These are phyloP conservation scores for Endotrypanum monterogeii DNA, from an alignment of 208 protist species.

Conservation along the genomic window DNA sequence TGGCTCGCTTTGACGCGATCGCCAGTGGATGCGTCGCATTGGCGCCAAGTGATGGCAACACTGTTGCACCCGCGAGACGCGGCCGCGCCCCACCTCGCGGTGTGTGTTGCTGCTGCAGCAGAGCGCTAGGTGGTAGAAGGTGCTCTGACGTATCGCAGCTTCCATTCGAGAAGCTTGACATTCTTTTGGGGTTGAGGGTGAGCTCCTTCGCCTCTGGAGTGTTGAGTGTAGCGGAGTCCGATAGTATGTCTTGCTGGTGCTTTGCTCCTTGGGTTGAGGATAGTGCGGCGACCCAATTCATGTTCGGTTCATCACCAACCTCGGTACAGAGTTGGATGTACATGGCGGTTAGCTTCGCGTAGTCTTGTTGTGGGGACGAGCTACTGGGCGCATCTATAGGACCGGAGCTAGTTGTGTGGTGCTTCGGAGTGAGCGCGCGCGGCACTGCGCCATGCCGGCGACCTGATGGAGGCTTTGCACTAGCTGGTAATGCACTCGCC, in stretches of 20 bases:
- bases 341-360: conserved; percentile 37
- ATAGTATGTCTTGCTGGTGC: not conserved
- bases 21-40: not conserved
- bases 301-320: conserved; percentile 58
- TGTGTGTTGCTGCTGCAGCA: conserved; percentile 15
- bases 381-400: not conserved
- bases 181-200: not conserved
- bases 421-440: conserved; percentile 12
- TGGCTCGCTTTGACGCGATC: conserved; percentile 1
- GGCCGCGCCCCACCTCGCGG: conserved; percentile 14
- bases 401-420: conserved; percentile 1
- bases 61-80: not conserved
- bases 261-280: not conserved
- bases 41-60: not conserved
- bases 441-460: conserved; percentile 10
- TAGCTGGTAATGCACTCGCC: not conserved
- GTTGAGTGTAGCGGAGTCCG: not conserved
- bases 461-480: conserved; percentile 19
- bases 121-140: not conserved
- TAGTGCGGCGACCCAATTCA: conserved; percentile 53
- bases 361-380: conserved; percentile 8
- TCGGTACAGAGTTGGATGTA: conserved; percentile 62
- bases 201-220: conserved; percentile 1
- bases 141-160: not conserved
- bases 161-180: not conserved